Evolutionary conservation across 345 rosid species (phyloP), one percentile per base, ranked within the genome.

Genomic region (Moringa oleifera): DNA sequence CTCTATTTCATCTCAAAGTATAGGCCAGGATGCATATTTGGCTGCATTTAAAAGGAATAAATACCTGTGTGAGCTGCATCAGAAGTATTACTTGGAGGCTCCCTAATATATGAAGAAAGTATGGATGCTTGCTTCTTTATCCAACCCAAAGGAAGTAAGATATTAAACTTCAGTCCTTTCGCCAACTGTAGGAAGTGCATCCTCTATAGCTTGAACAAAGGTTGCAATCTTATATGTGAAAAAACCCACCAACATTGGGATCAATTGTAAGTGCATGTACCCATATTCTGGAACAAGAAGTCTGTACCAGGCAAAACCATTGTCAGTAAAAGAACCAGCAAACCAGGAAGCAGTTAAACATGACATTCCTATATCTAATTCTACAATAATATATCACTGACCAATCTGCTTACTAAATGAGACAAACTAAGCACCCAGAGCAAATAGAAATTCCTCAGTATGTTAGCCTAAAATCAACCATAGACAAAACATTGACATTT

Each of bases 161-260:
- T 33, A 59, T 69, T 55, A 63, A 22, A 53, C 68, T 64, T 55
- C 51, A 4, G 74, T 69, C 72, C 79, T 74, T 55, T 68, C 71
- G 31, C 41, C 74, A 71, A 79, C 65, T 0, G 68, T 57, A 66
- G 83, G 18, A 65, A 92, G 62, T 7, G 90, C 85, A 1, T 79
- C 94, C 62, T 93, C 96, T 63, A 90, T 28, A 45, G 96, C 97
- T 86, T 90, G 97, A 71, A 74, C 60, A 58, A 93, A 90, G 22
- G 98, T 93, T 10, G 96, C 98, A 21, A 90, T 77, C 78, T 93
- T 93, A 79, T 93, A 89, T 25, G 96, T 89, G 75, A 92, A 92
- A 55, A 92, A 87, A 25, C 98, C 98, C 52, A 92, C 95, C 62
- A 92, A 69, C 91, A 89, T 89, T 0, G 98, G 96, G 61, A 92